Evolutionary conservation across 2,329 filamentous ascomycete species (phyloP).

Genomic region (Ampelomyces quisqualis): DNA sequence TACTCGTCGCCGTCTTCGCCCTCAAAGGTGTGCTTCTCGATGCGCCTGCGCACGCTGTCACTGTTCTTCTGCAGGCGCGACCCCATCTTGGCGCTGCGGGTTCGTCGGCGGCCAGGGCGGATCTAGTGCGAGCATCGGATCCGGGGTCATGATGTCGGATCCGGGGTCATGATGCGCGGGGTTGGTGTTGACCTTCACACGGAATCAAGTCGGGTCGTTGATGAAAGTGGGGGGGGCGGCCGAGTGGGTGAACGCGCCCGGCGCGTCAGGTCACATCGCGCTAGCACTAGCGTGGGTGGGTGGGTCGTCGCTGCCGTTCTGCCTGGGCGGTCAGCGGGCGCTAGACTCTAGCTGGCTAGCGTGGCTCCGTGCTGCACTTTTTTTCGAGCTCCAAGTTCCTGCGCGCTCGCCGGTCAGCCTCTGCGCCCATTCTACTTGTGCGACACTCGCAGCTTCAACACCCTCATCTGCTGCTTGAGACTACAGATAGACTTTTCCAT

Average conservation of each 20-base stretch:
- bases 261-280: slow-evolving; percentile 14
- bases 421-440: slow-evolving; percentile 8
- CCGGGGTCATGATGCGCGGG: slow-evolving; percentile 31
- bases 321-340: slow-evolving; percentile 27
- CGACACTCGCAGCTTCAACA: slow-evolving; percentile 12
- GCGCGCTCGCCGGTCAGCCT: slow-evolving; percentile 1
- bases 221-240: slow-evolving; percentile 6
- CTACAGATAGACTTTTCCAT: not conserved
- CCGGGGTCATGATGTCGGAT: slow-evolving; percentile 30
- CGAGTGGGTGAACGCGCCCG: slow-evolving; percentile 7
- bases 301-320: slow-evolving; percentile 12
- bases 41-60: slow-evolving; percentile 61
- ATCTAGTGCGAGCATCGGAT: slow-evolving; percentile 19
- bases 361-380: slow-evolving; percentile 17
- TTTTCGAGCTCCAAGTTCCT: slow-evolving; percentile 25
- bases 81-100: slow-evolving; percentile 53
- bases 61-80: slow-evolving; percentile 63
- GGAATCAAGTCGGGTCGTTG: slow-evolving; percentile 7
- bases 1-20: slow-evolving; percentile 91
- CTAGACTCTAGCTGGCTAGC: slow-evolving; percentile 21
- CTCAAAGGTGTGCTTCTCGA: slow-evolving; percentile 70
- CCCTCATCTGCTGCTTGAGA: not conserved
- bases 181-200: slow-evolving; percentile 1
- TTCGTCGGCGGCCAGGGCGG: slow-evolving; percentile 10
- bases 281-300: slow-evolving; percentile 8